Evolutionary conservation across 1,139 yeast genomes (phyloP), one percentile per base, ranked within the genome.

Genomic region (Dujonia santamariae): DNA sequence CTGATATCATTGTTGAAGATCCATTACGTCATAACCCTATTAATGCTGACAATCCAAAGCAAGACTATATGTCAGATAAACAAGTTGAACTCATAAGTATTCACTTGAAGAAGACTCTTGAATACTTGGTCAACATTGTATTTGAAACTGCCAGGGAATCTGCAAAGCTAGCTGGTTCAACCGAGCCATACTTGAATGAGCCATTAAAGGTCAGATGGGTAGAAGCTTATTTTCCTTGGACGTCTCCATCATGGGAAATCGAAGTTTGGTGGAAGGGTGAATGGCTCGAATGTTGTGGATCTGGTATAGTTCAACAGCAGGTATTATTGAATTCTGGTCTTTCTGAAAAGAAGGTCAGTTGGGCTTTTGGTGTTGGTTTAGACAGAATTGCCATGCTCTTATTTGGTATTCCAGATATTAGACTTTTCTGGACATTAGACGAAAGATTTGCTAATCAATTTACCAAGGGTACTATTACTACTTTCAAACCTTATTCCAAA

Each of bases 241-340:
- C 99, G 2, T 80, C 95, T 1, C 99, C 99, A 5, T 86, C 96
- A 22, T 92, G 96, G 92, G 97, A 92, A 53, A 87, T 94, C 46
- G 99, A 92, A 59, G 96, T 92, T 4, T 90, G 95, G 94, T 94
- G 97, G 97, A 86, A 90, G 55, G 96, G 95, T 28, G 96, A 90
- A 47, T 94, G 98, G 98, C 69, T 92, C 28, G 99, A 92, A 62
- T 81, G 96, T 57, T 87, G 96, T 53, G 99, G 99, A 1, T 86
- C 96, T 59, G 99, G 99, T 18, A 72, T 92, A 31, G 96, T 88
- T 3, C 80, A 78, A 48, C 85, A 87, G 47, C 78, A 78, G 33
- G 95, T 92, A 1, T 65, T 88, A 32, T 63, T 76, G 23, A 84
- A 82, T 45, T 75, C 97, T 1, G 94, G 86, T 0, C 67, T 83